Base-by-base conservation (phyloP, 106 monocot species). In the Phalaenopsis aphrodite region DNA sequence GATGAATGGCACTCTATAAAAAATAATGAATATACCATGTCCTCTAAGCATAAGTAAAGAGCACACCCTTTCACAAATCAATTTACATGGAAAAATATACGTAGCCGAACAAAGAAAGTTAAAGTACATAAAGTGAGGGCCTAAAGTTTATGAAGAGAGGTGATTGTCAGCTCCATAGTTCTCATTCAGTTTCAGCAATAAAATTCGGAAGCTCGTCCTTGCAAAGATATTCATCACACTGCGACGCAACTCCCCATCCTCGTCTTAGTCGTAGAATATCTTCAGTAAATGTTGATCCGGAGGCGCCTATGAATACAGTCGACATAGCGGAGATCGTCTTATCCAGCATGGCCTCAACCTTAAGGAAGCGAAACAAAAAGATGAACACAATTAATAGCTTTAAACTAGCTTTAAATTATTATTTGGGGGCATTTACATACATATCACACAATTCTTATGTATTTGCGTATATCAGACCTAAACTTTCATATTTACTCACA, bases 271-370 rank as follows among this genome's bases (percentile, higher is more conserved):
- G 76, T 8, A 84, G 8, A 45, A 90, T 90, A 58, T 90, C 90
- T 56, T 90, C 90, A 0, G 90, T 90, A 80, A 90, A 90, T 58
- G 90, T 90, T 10, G 90, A 90, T n/a, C 90, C 90, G 19, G 88
- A 55, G 11, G 90, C 64, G 41, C 90, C 90, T 37, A 90, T 82
- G 75, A 90, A 90, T 49, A 90, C 90, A 15, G 76, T 90, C 2
- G 90, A 81, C 82, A 88, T 47, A 9, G 90, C 88, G 41, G 83
- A 90, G 30, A 95, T 95, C 41, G 94, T 88, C 80, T 95, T 95
- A 56, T 95, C 94, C 61, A 95, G 85, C 92, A 95, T 95, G 17
- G 94, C 94, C 77, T 95, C 94, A 56, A 90, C 92, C 91, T 91
- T 37, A 18, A 81, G 38, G 42, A 5, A 84, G n/a, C 5, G 58